Evolutionary conservation across 306 rosid species (phyloP).

Genomic region (Potentilla sterilis): DNA sequence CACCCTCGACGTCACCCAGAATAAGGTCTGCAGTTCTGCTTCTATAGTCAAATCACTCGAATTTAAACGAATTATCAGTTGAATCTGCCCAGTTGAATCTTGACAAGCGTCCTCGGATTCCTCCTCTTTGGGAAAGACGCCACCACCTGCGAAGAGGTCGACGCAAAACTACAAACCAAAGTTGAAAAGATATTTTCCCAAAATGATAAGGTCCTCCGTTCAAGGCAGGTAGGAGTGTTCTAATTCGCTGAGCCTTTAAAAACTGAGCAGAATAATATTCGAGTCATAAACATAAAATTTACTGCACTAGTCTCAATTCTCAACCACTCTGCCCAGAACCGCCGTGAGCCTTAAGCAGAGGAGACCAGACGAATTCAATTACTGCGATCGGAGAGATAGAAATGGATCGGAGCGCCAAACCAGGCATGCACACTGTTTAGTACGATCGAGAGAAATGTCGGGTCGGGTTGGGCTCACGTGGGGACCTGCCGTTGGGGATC

Average conservation of each 20-base stretch:
- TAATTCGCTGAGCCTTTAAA: neutral
- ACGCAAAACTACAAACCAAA: neutral
- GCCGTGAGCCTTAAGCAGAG: neutral
- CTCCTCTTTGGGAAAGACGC: neutral
- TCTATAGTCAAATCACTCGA: no score
- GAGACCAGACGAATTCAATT: neutral
- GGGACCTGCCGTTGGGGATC: neutral
- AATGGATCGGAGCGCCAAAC: neutral
- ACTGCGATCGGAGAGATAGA: no score
- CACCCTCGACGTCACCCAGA: neutral
- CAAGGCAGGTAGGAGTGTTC: neutral
- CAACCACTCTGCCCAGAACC: neutral
- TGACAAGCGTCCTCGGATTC: neutral
- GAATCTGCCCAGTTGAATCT: no score
- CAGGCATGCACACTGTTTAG: neutral
- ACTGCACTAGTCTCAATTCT: neutral
- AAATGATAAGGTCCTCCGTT: neutral
- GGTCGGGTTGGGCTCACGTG: slow-evolving; percentile 4
- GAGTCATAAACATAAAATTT: neutral
- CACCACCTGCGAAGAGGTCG: neutral
- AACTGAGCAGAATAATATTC: neutral
- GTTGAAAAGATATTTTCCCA: neutral
- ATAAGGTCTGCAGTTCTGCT: no score
- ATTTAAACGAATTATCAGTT: neutral
- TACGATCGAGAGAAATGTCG: neutral